Conservation (phyloP, 1,284 basidiomycete genomes). For the Rhodotorula glutinis region DNA sequence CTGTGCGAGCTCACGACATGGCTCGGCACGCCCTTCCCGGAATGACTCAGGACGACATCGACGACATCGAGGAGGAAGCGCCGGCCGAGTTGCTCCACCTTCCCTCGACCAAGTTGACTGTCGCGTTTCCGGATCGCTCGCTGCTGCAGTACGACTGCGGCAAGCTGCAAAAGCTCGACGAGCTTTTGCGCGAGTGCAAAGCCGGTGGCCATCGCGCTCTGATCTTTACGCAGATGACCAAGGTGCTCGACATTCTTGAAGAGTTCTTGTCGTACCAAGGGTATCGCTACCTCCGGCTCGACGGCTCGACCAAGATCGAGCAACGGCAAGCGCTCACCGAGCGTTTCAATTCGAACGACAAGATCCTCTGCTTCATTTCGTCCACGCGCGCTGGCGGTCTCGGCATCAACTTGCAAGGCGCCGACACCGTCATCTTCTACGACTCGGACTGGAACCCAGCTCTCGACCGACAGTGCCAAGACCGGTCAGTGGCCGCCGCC, state of each 20-base stretch:
- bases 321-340: conserved; percentile 93
- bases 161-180: conserved; percentile 80
- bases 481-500: conserved; percentile 69
- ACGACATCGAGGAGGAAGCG: conserved; percentile 46
- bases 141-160: conserved; percentile 95
- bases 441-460: conserved; percentile 98
- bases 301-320: conserved; percentile 93
- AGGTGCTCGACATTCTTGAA: conserved; percentile 89
- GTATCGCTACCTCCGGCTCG: conserved; percentile 85
- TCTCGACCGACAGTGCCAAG: conserved; percentile 96
- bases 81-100: conserved; percentile 60
- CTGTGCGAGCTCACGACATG: conserved; percentile 73
- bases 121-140: conserved; percentile 88
- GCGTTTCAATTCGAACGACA: conserved; percentile 88
- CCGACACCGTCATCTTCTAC: conserved; percentile 94
- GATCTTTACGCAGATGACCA: conserved; percentile 98
- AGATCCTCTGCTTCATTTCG: conserved; percentile 90
- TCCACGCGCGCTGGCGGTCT: conserved; percentile 91
- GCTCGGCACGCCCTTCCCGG: conserved; percentile 61
- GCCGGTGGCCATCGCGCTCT: conserved; percentile 82
- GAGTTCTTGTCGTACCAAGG: conserved; percentile 90
- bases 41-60: conserved; percentile 45
- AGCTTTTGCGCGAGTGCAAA: conserved; percentile 77
- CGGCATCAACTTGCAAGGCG: conserved; percentile 87
- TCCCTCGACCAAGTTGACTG: conserved; percentile 76